Evolutionary conservation across 2,329 filamentous ascomycete genomes (phyloP).

Genomic region (Colletotrichum plurivorum): DNA sequence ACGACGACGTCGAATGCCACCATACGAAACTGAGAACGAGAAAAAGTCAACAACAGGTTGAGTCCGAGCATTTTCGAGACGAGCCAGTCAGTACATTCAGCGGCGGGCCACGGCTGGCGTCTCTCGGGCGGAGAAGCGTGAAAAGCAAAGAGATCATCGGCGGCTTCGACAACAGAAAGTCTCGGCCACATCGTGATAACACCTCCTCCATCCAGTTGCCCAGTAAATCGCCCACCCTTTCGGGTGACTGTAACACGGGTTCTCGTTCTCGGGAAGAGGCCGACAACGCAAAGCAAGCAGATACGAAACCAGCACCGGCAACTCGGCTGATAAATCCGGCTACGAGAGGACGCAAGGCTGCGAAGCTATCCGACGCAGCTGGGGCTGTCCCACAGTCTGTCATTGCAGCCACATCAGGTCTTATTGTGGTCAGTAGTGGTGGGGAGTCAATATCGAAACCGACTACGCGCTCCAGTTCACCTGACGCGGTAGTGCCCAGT

Average conservation of each 20-base stretch:
- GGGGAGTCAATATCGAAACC: not conserved
- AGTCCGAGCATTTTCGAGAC: not conserved
- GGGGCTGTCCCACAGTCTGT: conserved; percentile 61
- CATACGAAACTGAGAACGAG: not conserved
- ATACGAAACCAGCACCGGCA: not conserved
- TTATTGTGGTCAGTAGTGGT: not conserved
- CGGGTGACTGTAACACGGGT: not conserved
- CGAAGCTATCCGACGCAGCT: conserved; percentile 64
- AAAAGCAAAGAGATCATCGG: conserved; percentile 65
- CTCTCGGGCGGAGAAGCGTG: conserved; percentile 58
- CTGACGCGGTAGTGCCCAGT: too few species aligned
- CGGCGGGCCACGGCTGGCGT: conserved; percentile 54
- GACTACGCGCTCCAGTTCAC: not conserved
- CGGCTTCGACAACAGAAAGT: conserved; percentile 42
- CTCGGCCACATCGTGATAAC: not conserved
- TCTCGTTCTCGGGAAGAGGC: not conserved
- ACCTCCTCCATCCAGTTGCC: not conserved
- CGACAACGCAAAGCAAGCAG: not conserved
- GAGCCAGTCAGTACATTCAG: not conserved
- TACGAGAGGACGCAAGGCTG: conserved; percentile 67
- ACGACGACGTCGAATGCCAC: not conserved
- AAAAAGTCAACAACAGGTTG: not conserved
- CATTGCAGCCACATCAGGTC: conserved; percentile 45
- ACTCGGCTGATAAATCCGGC: conserved; percentile 58
- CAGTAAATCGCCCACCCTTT: not conserved